Evolutionary conservation across 768 basidiomycete species (phyloP), one percentile per base, ranked within the genome.

Genomic region (Cystofilobasidium capitatum): DNA sequence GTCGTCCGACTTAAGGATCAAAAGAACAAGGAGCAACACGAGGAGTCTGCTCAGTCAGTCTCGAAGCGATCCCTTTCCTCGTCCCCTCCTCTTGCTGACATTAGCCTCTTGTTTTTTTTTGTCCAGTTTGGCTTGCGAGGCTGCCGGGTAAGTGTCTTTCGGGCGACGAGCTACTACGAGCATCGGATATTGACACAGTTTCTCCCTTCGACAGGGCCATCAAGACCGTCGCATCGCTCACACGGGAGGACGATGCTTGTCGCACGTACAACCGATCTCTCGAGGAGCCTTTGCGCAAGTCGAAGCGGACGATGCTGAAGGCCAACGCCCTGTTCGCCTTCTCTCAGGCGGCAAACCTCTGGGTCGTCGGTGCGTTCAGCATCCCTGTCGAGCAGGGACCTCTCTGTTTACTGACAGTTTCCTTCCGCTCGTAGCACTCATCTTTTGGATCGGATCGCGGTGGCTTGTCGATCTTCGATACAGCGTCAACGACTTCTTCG

Each of bases 141-240:
- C 91, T 39, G 89, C 91, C 33, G 68, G n/a, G n/a, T n/a, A n/a
- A n/a, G n/a, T n/a, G n/a, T n/a, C n/a, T n/a, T n/a, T n/a, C n/a
- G n/a, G n/a, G n/a, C n/a, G n/a, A n/a, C n/a, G n/a, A n/a, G n/a
- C n/a, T n/a, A n/a, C n/a, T 14, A 45, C 14, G 13, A n/a, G 13
- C n/a, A 45, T n/a, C 44, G 44, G 14, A 14, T 13, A 45, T n/a
- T 14, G 14, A 45, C 13, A 14, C n/a, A 13, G n/a, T n/a, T 14
- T 45, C 14, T n/a, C 13, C 87, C n/a, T n/a, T n/a, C n/a, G n/a
- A n/a, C n/a, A n/a, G 83, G 12, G 82, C 93, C 13, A 93, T 97
- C 72, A 83, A 89, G 40, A 96, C 93, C 2, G 92, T 97, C 35
- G 91, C 92, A 12, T 82, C 86, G 0, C 80, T 97, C 47, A 93